These are phyloP conservation scores for Mycena capillaripes DNA, from an alignment of 768 basidiomycete species.

Conservation along the genomic window DNA sequence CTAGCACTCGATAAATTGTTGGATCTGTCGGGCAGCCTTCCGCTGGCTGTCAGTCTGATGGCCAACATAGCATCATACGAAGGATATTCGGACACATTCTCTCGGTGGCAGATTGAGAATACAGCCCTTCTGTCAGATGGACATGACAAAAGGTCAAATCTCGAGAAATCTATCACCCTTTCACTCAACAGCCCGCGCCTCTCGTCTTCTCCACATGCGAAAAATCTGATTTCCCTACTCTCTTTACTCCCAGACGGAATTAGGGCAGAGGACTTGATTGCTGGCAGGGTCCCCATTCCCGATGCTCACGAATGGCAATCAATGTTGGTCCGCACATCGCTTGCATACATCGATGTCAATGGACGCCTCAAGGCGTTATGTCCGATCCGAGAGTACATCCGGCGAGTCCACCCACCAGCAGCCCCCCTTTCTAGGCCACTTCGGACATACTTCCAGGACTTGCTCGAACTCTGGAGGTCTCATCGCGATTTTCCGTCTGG, in stretches of 20 bases:
- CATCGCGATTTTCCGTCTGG: neutral
- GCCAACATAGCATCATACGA: slow-evolving; percentile 15
- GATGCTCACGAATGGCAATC: neutral
- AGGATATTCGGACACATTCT: neutral
- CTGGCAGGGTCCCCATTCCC: slow-evolving; percentile 10
- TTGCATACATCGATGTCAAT: neutral
- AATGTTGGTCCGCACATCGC: slow-evolving; percentile 4
- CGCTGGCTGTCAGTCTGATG: slow-evolving; percentile 16
- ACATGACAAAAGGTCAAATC: slow-evolving; percentile 8
- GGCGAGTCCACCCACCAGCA: neutral
- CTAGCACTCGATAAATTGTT: neutral
- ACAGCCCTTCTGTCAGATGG: slow-evolving; percentile 14
- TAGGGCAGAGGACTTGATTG: slow-evolving; percentile 1
- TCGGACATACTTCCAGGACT: neutral
- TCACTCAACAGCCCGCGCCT: slow-evolving; percentile 22
- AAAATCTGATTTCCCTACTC: slow-evolving; percentile 8
- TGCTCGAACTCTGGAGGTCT: neutral
- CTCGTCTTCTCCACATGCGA: neutral
- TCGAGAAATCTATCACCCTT: slow-evolving; percentile 18
- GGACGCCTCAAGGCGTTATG: neutral
- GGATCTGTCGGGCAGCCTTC: slow-evolving; percentile 10
- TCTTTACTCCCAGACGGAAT: slow-evolving; percentile 19
- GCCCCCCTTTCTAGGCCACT: neutral
- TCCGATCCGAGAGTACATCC: slow-evolving; percentile 16
- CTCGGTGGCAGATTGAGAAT: slow-evolving; percentile 15